A percentile compares a stretch with the other conserved stretches of the same genome.
Conservation (phyloP, 371 early-diverging fungal genomes). For the Syncephalastrum sp. region DNA sequence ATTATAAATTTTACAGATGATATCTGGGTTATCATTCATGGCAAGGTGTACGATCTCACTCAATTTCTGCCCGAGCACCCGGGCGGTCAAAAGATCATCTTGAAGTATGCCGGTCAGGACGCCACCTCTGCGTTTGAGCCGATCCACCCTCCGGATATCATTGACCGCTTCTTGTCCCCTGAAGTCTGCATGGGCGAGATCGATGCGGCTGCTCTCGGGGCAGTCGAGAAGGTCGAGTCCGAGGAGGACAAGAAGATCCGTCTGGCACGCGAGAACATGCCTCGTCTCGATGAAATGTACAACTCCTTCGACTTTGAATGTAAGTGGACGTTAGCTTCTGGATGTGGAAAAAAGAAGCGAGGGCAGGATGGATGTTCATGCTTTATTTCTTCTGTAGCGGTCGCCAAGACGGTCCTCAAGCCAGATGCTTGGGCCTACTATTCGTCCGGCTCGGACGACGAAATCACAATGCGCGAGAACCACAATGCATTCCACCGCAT, state of each 20-base stretch:
- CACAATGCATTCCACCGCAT: slow-evolving; percentile 73
- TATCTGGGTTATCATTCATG: slow-evolving; percentile 84
- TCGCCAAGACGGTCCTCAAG: slow-evolving; percentile 57
- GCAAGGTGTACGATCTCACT: slow-evolving; percentile 84
- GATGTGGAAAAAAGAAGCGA: background rate
- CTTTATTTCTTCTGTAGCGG: slow-evolving; percentile 29
- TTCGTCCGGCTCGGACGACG: slow-evolving; percentile 80
- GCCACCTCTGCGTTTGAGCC: slow-evolving; percentile 87
- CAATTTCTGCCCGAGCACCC: slow-evolving; percentile 70
- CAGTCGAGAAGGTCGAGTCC: slow-evolving; percentile 27
- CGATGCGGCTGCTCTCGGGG: slow-evolving; percentile 32
- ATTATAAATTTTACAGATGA: slow-evolving; percentile 41
- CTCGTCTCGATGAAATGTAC: slow-evolving; percentile 60
- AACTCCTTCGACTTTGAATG: slow-evolving; percentile 78
- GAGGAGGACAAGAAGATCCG: slow-evolving; percentile 39
- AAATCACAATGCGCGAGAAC: slow-evolving; percentile 82
- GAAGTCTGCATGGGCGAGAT: slow-evolving; percentile 55
- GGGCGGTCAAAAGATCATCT: slow-evolving; percentile 64
- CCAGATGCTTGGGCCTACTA: slow-evolving; percentile 88
- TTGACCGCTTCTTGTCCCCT: slow-evolving; percentile 52
- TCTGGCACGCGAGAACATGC: slow-evolving; percentile 48
- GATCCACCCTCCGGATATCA: slow-evolving; percentile 56
- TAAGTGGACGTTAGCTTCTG: slow-evolving; percentile 10
- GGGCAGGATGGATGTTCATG: background rate
- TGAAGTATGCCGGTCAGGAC: slow-evolving; percentile 74